Base-by-base conservation (phyloP, 495 filamentous ascomycete species). In the Podospora appendiculata region DNA sequence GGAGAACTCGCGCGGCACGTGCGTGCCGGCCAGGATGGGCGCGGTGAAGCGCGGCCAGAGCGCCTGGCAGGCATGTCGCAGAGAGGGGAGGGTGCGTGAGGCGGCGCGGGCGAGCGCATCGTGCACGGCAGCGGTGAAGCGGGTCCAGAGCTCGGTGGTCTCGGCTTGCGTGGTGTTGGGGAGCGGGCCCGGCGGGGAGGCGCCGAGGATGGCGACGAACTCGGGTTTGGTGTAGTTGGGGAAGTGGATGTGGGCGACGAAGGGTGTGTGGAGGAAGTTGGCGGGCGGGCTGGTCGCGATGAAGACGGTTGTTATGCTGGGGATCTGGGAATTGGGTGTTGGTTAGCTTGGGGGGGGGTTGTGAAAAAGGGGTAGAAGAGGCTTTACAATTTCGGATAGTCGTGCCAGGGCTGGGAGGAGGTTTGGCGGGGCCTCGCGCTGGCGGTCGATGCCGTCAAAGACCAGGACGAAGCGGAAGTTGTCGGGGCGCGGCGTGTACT, bases 381-480 rank as follows among this genome's bases (percentile, higher is more conserved):
- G 32, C 25, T 52, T 56, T 34, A 66, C 68, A 41, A 65, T 66
- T 48, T 72, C 69, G 14, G 64, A 63, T 16, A 67, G 49, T 44
- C 66, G 53, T 4, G 63, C 64, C 14, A 70, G 53, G 8, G 87
- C 89, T n/a, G 90, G 82, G n/a, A 96, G 68, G 1, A 96, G 67
- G 0, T 88, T 96, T 10, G 80, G 79, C 3, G 86, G 78, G 8
- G 86, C 80, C 52, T 97, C 94, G 58, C 88, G 72, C 69, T 94
- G 90, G 43, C 75, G 79, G 64, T 97, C 93, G 50, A 96, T 88
- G n/a, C 83, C 88, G 70, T 98, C 94, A 52, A 96, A 80, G 32
- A 94, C 89, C 36, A 96, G 66, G 25, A 91, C 83, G 64, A 95
- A 90, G 59, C 66, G 70, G 32, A 66, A 66, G 10, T 54, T 54